Evolutionary conservation across 106 monocot genomes (phyloP).

Genomic region (Acorus calamus): DNA sequence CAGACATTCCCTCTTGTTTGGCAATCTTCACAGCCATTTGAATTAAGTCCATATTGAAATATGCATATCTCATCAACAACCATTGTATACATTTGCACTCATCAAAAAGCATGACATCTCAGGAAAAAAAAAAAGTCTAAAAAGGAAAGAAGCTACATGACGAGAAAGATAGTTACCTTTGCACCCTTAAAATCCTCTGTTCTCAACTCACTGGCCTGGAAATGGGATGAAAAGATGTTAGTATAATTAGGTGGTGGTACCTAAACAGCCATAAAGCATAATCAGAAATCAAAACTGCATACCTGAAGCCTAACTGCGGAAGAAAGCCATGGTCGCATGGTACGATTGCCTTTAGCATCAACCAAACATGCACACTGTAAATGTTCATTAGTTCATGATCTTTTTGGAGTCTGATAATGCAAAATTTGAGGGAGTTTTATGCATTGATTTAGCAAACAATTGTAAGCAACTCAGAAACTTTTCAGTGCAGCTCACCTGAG

Average conservation of each 20-base stretch:
- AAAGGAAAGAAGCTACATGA: no score
- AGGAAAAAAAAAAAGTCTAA: no score
- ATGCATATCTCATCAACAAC: constrained; percentile 72
- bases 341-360: constrained; percentile 81
- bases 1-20: constrained; percentile 56
- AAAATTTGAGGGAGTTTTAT: no score
- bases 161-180: constrained; percentile 30
- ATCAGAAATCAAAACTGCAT: not conserved
- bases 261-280: no score
- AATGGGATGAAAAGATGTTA: not conserved
- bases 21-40: constrained; percentile 62
- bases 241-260: no score
- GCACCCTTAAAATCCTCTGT: constrained; percentile 72
- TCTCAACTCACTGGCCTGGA: constrained; percentile 60
- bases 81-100: constrained; percentile 36
- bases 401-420: no score
- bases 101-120: no score
- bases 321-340: constrained; percentile 81
- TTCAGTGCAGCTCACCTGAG: constrained; percentile 32
- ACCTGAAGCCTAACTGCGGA: constrained; percentile 84
- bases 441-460: not conserved
- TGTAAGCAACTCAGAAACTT: no score
- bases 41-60: constrained; percentile 57
- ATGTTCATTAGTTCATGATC: not conserved
- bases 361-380: constrained; percentile 86